These are phyloP conservation scores for Rhynchosporium secalis DNA, from an alignment of 2,329 filamentous ascomycete genomes.

Conservation along the genomic window DNA sequence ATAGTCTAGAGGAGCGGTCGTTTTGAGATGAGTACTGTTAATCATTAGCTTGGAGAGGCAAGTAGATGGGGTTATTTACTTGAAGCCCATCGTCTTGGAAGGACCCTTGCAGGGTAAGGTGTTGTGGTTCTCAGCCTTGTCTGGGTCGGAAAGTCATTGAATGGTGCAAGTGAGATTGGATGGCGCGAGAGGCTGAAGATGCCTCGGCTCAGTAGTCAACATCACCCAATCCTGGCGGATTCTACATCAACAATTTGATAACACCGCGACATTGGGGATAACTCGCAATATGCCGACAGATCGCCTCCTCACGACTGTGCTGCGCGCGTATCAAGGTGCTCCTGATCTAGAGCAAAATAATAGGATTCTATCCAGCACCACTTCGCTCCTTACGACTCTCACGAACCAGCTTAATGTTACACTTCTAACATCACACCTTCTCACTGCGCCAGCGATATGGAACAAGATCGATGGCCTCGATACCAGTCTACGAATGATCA, in stretches of 20 bases:
- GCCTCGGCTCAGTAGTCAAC: constrained; percentile 17
- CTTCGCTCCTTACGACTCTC: constrained; percentile 56
- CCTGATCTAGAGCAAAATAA: constrained; percentile 33
- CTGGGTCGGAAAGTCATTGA: not conserved
- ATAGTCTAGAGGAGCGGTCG: constrained; percentile 50
- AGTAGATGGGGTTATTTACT: constrained; percentile 22
- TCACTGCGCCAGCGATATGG: constrained; percentile 62
- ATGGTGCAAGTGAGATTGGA: not conserved
- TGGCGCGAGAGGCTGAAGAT: constrained; percentile 24
- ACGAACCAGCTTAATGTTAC: constrained; percentile 61
- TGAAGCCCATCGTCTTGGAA: constrained; percentile 22
- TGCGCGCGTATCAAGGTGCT: constrained; percentile 37
- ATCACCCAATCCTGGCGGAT: constrained; percentile 16
- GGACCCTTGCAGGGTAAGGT: constrained; percentile 1
- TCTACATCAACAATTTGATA: constrained; percentile 13
- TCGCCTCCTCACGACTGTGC: constrained; percentile 39
- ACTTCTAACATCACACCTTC: constrained; percentile 56
- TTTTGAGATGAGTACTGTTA: constrained; percentile 32
- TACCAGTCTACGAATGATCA: constrained; percentile 53
- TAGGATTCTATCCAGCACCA: constrained; percentile 50
- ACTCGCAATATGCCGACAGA: constrained; percentile 35
- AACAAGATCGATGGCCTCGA: constrained; percentile 50
- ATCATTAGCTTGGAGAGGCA: constrained; percentile 14
- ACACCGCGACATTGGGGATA: constrained; percentile 19
- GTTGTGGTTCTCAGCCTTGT: constrained; percentile 15